phyloP scores from a whole-genome alignment of 306 rosid species.

The Hippophae gyantsensis region DNA sequence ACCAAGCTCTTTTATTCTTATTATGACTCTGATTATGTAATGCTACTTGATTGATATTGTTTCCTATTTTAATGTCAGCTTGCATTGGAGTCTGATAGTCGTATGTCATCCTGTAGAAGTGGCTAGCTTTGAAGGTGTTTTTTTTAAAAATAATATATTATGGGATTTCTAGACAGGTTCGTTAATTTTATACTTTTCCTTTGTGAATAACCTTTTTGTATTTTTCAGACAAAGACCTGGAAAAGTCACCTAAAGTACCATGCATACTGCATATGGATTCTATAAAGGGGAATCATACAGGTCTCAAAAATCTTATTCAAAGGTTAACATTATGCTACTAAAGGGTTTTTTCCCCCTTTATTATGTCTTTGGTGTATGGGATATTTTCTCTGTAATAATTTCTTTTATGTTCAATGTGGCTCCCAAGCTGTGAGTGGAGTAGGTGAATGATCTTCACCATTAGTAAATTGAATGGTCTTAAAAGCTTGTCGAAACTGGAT shows the following conservation, averaged over 20 bases:
- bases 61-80: constrained; percentile 32
- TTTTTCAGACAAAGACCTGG: constrained; percentile 35
- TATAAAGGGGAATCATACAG: constrained; percentile 56
- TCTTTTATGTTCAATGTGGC: too few species aligned
- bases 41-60: constrained; percentile 3
- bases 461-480: too few species aligned
- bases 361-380: neutral
- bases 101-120: constrained; percentile 66
- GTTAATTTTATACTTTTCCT: constrained; percentile 7
- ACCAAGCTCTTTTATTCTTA: neutral
- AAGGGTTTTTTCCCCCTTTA: constrained; percentile 1
- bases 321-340: constrained; percentile 36
- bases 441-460: too few species aligned
- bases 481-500: too few species aligned
- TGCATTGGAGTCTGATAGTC: constrained; percentile 73
- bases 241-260: constrained; percentile 39
- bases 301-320: constrained; percentile 49
- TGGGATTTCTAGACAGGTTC: constrained; percentile 8
- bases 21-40: constrained; percentile 1
- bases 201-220: constrained; percentile 1
- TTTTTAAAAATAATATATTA: constrained; percentile 13
- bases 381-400: neutral
- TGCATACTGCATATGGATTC: constrained; percentile 84
- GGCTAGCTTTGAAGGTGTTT: constrained; percentile 30
- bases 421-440: too few species aligned